Base-by-base conservation (phyloP, 768 basidiomycete species). In the Leccinum uliginosum region DNA sequence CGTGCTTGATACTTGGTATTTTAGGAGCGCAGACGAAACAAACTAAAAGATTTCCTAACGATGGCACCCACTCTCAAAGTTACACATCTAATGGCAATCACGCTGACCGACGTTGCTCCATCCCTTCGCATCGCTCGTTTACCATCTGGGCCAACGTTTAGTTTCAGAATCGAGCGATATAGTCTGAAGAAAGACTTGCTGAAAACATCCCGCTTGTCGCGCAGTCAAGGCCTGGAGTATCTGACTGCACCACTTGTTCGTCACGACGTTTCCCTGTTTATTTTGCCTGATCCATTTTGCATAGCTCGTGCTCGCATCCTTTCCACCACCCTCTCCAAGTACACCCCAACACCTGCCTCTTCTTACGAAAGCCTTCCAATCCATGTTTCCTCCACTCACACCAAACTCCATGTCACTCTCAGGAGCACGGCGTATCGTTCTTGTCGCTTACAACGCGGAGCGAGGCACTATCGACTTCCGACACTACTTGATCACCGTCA, bases 341-440 rank as follows among this genome's bases (percentile, higher is more conserved):
- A 87, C 87, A 2, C 88, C 92, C 2, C 84, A 86, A 3, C 93
- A 98, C 69, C 80, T 98, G 38, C 81, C 91, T 35, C 86, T 98
- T 56, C 82, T 98, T 67, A 88, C 94, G 82, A 97, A 97, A 73
- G 84, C 93, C 57, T 97, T 99, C 75, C 97, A 98, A 71, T 87
- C 91, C 29, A 77, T 99, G 58, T 99, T 98, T 75, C 97, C 97
- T 5, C 89, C 97, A 0, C 90, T 99, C 48, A 80, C 91, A 11
- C 91, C 91, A 1, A 80, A 89, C 65, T 81, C 83, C 30, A 78
- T 93, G 68, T 82, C 84, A 21, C 84, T 93, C 51, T 88, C 95
- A 52, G 89, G 92, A 30, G 95, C 95, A 4, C 91, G 97, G 30
- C 85, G 97, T 64, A 88, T 99, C 54, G 92, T 98, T 32, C 87